A percentile compares a stretch with the other conserved stretches of the same genome.
Conservation (phyloP, 345 rosid genomes). For the Salix viminalis region DNA sequence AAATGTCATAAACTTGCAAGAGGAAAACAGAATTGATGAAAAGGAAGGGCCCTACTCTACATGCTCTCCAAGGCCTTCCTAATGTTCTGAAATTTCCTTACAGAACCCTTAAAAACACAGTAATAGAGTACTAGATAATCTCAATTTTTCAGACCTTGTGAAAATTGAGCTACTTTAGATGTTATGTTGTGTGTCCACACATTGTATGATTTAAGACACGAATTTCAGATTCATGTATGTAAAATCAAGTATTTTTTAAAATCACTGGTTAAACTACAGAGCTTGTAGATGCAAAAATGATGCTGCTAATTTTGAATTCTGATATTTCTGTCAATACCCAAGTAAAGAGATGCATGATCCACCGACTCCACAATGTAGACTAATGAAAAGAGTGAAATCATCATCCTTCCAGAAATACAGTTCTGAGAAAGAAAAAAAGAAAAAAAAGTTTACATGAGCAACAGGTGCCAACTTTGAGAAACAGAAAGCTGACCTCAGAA, state of each 20-base stretch:
- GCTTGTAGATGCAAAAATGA: not conserved
- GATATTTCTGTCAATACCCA: not conserved
- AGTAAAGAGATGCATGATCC: not conserved
- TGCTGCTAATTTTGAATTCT: not conserved
- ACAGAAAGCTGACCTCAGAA: constrained; percentile 13
- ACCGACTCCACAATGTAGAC: not conserved
- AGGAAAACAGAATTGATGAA: not conserved
- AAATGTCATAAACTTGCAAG: not conserved
- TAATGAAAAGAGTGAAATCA: not conserved
- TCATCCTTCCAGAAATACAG: not conserved
- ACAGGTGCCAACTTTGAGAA: not conserved
- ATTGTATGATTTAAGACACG: not conserved
- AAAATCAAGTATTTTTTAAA: not conserved
- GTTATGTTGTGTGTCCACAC: not conserved
- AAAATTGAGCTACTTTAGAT: not conserved
- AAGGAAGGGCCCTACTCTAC: constrained; percentile 11
- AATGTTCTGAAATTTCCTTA: not conserved
- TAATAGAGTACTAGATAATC: not conserved
- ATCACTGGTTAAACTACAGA: not conserved
- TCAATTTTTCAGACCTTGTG: not conserved
- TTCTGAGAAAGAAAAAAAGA: too few species aligned
- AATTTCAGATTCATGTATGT: not conserved
- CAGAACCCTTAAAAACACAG: not conserved
- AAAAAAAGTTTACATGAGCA: not conserved
- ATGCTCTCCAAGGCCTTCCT: not conserved